Conservation (phyloP, 2,329 filamentous ascomycete species). For the Aspergillus niger region DNA sequence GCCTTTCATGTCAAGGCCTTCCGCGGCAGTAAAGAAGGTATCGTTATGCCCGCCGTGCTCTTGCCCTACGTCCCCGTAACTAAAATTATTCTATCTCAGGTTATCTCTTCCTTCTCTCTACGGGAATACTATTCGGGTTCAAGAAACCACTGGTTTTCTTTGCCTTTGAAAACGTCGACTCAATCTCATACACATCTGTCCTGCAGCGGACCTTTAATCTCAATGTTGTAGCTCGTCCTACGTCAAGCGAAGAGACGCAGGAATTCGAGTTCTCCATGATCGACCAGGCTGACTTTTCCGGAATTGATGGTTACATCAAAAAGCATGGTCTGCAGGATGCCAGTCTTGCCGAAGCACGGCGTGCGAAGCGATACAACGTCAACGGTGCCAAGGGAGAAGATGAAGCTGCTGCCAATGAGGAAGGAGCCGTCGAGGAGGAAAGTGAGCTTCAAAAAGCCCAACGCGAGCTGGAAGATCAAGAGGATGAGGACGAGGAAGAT, state of each 20-base stretch:
- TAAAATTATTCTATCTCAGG: constrained; percentile 42
- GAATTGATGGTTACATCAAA: constrained; percentile 65
- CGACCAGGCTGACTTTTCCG: constrained; percentile 63
- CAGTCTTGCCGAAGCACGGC: constrained; percentile 61
- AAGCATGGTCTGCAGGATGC: constrained; percentile 63
- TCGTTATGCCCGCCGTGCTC: constrained; percentile 12
- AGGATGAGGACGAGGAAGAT: constrained; percentile 54
- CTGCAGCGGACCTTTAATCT: constrained; percentile 68
- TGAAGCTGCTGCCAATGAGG: constrained; percentile 23
- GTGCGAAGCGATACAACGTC: constrained; percentile 62
- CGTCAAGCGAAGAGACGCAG: constrained; percentile 46
- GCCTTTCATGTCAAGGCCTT: constrained; percentile 66
- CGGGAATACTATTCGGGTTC: constrained; percentile 65
- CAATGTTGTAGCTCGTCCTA: constrained; percentile 53
- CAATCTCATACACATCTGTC: constrained; percentile 65
- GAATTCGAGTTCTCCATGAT: constrained; percentile 68
- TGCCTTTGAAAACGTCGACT: constrained; percentile 60
- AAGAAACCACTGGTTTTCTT: constrained; percentile 67
- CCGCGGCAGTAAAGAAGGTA: constrained; percentile 66
- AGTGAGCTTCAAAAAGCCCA: constrained; percentile 62
- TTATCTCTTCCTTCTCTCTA: constrained; percentile 64
- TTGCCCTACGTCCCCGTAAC: not conserved
- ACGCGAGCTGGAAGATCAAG: constrained; percentile 53
- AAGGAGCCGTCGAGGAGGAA: constrained; percentile 49
- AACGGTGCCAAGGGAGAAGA: constrained; percentile 41